These are phyloP conservation scores for Geotrichum reessii DNA, from an alignment of 1,139 yeast species.

Conservation along the genomic window DNA sequence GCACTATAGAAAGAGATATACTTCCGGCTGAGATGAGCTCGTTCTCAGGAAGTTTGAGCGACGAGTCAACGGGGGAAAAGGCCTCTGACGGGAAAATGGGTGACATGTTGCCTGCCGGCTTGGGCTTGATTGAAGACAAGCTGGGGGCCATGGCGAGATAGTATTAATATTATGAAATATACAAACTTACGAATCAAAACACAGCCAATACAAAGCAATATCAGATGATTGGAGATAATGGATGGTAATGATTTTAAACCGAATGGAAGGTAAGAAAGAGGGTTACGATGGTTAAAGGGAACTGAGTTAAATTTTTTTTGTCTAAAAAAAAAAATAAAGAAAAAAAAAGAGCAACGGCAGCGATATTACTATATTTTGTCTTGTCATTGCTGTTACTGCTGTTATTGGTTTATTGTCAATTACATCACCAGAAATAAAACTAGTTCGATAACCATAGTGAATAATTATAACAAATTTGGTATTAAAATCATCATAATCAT, in stretches of 20 bases:
- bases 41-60: conserved; percentile 18
- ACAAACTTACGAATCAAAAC: not conserved
- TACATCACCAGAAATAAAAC: no score
- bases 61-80: conserved; percentile 16
- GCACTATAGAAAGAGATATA: conserved; percentile 38
- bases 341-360: not conserved
- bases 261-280: not conserved
- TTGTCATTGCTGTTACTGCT: not conserved
- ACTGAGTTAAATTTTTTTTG: not conserved
- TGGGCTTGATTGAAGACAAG: not conserved
- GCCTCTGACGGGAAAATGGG: conserved; percentile 20
- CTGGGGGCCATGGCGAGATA: not conserved
- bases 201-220: not conserved
- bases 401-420: no score
- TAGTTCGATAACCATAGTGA: not conserved
- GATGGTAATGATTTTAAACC: not conserved
- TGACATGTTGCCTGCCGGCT: conserved; percentile 11
- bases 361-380: no score
- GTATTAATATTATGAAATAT: no score
- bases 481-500: not conserved
- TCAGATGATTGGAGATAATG: not conserved
- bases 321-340: not conserved
- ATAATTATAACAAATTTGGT: not conserved
- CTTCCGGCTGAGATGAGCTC: conserved; percentile 15
- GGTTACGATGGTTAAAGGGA: not conserved